phyloP scores from a whole-genome alignment of 192 early-diverging fungal genomes.

The Rhizoclosmatium globosum region DNA sequence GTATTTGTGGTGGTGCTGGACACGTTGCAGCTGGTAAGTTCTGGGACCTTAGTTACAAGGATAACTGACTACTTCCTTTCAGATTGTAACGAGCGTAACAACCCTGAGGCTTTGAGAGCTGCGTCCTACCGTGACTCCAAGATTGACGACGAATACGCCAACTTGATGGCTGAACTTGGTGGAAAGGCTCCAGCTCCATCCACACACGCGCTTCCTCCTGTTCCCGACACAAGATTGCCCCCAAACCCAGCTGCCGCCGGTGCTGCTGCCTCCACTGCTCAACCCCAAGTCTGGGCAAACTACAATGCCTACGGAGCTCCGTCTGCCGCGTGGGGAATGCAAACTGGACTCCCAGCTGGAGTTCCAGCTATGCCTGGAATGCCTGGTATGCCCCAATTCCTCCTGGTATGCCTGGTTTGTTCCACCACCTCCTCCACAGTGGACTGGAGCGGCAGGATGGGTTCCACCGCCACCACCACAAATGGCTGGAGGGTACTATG shows the following conservation, averaged over 20 bases:
- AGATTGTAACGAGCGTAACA: slow-evolving; percentile 89
- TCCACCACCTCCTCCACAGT: slow-evolving; percentile 1
- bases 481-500: background rate
- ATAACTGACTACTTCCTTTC: background rate
- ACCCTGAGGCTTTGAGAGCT: slow-evolving; percentile 77
- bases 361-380: slow-evolving; percentile 27
- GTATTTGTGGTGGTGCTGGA: slow-evolving; percentile 87
- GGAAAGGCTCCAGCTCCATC: background rate
- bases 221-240: slow-evolving; percentile 37
- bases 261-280: slow-evolving; percentile 14
- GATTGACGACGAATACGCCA: slow-evolving; percentile 90
- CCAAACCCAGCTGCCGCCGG: background rate
- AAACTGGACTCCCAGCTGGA: background rate
- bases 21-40: slow-evolving; percentile 80
- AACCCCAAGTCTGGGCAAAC: slow-evolving; percentile 6
- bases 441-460: slow-evolving; percentile 37
- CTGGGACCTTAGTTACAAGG: background rate
- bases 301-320: background rate
- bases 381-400: slow-evolving; percentile 10
- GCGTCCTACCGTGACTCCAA: slow-evolving; percentile 83
- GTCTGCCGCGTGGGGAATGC: background rate
- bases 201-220: background rate
- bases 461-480: slow-evolving; percentile 35
- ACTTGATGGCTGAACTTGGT: slow-evolving; percentile 94
- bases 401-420: slow-evolving; percentile 4